Percentiles rank a stretch among this genome's conserved stretches.
Conservation (phyloP, 2,329 filamentous ascomycete genomes). For the Colletotrichum zoysiae region DNA sequence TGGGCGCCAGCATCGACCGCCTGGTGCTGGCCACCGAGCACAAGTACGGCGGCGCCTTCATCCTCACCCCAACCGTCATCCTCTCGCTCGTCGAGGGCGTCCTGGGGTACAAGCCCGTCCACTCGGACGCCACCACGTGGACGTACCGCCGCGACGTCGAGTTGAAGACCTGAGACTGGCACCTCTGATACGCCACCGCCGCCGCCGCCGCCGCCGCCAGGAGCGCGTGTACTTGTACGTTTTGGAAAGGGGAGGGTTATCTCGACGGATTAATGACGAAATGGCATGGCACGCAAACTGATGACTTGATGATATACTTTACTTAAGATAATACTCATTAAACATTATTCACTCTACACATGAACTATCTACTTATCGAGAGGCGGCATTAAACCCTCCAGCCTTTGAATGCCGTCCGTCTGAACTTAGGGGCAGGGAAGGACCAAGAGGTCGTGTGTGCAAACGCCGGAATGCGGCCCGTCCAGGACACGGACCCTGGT, state of each 20-base stretch:
- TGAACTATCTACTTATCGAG: not conserved
- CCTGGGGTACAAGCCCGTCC: constrained; percentile 58
- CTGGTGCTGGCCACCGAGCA: constrained; percentile 55
- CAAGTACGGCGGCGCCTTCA: constrained; percentile 49
- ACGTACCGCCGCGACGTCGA: constrained; percentile 40
- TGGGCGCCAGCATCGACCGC: constrained; percentile 59
- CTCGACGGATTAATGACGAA: not conserved
- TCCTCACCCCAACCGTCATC: constrained; percentile 58
- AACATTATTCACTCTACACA: not conserved
- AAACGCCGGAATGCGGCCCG: constrained; percentile 1
- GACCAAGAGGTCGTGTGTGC: not conserved
- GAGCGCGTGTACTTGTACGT: not conserved
- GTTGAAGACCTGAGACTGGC: constrained; percentile 15
- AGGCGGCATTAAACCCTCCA: no score
- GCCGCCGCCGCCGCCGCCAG: not conserved
- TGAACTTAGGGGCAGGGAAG: not conserved
- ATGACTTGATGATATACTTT: constrained; percentile 16
- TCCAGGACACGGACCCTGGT: not conserved
- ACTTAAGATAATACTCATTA: not conserved
- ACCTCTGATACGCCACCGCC: no score
- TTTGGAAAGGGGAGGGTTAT: not conserved
- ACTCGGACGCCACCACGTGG: constrained; percentile 39
- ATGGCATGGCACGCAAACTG: not conserved
- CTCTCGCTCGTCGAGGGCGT: constrained; percentile 61
- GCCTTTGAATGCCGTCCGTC: not conserved